Evolutionary conservation across 257 asterid genomes (phyloP).

Genomic region (Leptodermis oblonga): DNA sequence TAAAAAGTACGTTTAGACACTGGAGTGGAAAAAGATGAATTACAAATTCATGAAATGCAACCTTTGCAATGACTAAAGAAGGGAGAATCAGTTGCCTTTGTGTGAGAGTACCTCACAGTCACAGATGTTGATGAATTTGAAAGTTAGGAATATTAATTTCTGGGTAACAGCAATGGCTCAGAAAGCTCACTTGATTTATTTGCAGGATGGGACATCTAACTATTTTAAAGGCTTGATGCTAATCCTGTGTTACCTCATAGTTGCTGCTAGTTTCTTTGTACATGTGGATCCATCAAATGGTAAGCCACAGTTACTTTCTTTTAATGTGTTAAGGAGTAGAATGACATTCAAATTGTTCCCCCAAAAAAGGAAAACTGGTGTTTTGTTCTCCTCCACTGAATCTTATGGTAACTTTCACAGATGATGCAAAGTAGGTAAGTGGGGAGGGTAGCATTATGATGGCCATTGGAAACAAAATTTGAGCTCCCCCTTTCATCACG

Average conservation of each 20-base stretch:
- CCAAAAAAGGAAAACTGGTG: no score
- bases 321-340: background rate
- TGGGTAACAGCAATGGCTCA: background rate
- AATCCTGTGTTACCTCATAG: conserved; percentile 56
- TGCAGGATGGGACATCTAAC: conserved; percentile 59
- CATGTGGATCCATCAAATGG: conserved; percentile 50
- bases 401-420: conserved; percentile 26
- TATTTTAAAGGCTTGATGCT: conserved; percentile 58
- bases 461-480: background rate
- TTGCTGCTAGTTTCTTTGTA: conserved; percentile 55
- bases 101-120: no score
- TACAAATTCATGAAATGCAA: background rate
- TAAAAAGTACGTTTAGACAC: background rate
- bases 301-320: conserved; percentile 24
- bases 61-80: background rate
- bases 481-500: background rate
- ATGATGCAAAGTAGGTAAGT: conserved; percentile 27
- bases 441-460: background rate
- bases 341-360: background rate
- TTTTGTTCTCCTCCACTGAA: background rate
- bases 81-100: no score
- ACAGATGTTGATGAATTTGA: background rate
- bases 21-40: background rate
- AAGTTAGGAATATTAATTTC: no score
- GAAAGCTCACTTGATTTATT: conserved; percentile 4